phyloP scores from a whole-genome alignment of 148 eudicot genomes.

The Limonium bicolor region DNA sequence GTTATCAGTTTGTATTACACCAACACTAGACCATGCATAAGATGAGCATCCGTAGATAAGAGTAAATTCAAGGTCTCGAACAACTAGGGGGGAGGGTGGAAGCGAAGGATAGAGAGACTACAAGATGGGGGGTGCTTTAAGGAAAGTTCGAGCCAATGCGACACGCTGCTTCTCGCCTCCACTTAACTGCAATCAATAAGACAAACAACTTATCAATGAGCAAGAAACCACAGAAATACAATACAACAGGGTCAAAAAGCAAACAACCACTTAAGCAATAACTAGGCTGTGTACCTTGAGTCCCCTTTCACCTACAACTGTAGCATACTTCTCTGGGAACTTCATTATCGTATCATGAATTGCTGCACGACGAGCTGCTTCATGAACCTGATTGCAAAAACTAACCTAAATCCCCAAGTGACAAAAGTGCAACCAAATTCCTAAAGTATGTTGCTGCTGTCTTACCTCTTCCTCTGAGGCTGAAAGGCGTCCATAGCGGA shows the following conservation, averaged over 20 bases:
- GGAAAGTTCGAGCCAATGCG: constrained; percentile 91
- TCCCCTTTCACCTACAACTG: constrained; percentile 91
- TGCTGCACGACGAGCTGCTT: constrained; percentile 70
- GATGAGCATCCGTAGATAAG: too few species aligned
- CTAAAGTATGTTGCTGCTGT: too few species aligned
- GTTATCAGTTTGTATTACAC: too few species aligned
- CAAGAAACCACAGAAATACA: not conserved
- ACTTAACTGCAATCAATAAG: constrained; percentile 56
- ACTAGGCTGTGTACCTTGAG: constrained; percentile 29
- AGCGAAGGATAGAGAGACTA: constrained; percentile 23
- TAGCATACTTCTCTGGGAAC: constrained; percentile 74
- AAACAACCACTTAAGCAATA: not conserved
- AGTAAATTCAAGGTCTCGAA: too few species aligned
- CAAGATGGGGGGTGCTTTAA: constrained; percentile 84
- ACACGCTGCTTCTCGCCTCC: constrained; percentile 99
- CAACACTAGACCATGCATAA: too few species aligned
- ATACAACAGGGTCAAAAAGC: not conserved
- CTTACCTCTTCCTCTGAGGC: constrained; percentile 72
- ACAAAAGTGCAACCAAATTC: too few species aligned
- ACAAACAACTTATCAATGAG: not conserved
- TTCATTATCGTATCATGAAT: constrained; percentile 93
- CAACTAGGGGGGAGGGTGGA: too few species aligned
- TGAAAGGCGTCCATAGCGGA: constrained; percentile 60
- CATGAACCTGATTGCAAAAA: constrained; percentile 84
- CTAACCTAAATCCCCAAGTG: too few species aligned